These are phyloP conservation scores for Russula compacta DNA, from an alignment of 768 basidiomycete species.

Conservation along the genomic window DNA sequence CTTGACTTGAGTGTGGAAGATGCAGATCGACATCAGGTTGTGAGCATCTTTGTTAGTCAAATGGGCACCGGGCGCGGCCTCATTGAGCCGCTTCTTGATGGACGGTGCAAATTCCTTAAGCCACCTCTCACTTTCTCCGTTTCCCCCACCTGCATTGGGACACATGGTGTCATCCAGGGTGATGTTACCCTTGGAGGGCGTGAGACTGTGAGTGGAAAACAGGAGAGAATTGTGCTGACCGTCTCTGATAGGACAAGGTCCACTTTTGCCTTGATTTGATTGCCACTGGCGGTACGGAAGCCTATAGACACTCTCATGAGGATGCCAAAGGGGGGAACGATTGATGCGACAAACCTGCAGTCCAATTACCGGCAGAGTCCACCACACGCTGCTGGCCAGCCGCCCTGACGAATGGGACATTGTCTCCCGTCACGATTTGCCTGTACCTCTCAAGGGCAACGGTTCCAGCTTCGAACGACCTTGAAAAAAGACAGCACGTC, in stretches of 20 bases:
- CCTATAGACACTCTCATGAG: slow-evolving; percentile 31
- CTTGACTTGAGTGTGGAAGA: slow-evolving; percentile 65
- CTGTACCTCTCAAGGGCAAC: slow-evolving; percentile 47
- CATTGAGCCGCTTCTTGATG: slow-evolving; percentile 52
- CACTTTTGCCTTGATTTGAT: slow-evolving; percentile 38
- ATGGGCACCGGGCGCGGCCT: slow-evolving; percentile 51
- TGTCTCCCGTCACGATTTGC: slow-evolving; percentile 34
- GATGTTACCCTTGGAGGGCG: slow-evolving; percentile 36
- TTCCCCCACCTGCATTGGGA: slow-evolving; percentile 41
- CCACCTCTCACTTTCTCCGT: slow-evolving; percentile 44
- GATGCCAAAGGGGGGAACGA: not conserved
- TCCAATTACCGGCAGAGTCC: slow-evolving; percentile 62
- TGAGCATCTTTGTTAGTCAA: slow-evolving; percentile 46
- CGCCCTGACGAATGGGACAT: slow-evolving; percentile 46
- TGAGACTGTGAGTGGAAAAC: not conserved
- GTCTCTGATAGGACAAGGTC: slow-evolving; percentile 50
- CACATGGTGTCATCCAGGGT: slow-evolving; percentile 64
- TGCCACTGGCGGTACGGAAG: slow-evolving; percentile 45
- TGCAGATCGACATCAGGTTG: slow-evolving; percentile 62
- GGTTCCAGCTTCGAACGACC: slow-evolving; percentile 44
- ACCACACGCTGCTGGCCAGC: slow-evolving; percentile 51
- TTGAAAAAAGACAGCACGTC: slow-evolving; percentile 16
- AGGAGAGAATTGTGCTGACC: slow-evolving; percentile 29
- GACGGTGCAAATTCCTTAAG: slow-evolving; percentile 42
- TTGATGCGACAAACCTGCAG: slow-evolving; percentile 35